These are phyloP conservation scores for Passiflora organensis DNA, from an alignment of 345 rosid genomes.

Conservation along the genomic window DNA sequence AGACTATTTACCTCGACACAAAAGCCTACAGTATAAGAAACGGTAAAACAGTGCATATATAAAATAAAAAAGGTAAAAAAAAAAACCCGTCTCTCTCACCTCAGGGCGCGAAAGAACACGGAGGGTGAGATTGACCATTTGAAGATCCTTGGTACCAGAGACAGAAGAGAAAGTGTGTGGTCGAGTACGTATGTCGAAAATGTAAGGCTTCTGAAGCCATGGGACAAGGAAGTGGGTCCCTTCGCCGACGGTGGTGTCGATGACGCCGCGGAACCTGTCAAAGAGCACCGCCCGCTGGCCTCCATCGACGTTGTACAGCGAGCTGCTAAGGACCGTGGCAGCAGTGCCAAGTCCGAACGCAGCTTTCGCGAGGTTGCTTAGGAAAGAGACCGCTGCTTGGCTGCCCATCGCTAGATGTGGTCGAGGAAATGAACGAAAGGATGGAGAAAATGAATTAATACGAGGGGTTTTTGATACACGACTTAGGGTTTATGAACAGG, in stretches of 20 bases:
- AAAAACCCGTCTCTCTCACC: slow-evolving; percentile 26
- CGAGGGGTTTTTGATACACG: background rate
- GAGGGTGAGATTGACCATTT: slow-evolving; percentile 97
- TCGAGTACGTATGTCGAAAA: slow-evolving; percentile 78
- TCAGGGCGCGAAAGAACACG: slow-evolving; percentile 94
- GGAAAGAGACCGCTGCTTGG: slow-evolving; percentile 70
- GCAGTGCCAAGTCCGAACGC: slow-evolving; percentile 85
- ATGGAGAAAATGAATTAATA: background rate
- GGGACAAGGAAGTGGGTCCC: slow-evolving; percentile 94
- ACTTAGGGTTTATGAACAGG: slow-evolving; percentile 4
- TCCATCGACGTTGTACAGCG: slow-evolving; percentile 97
- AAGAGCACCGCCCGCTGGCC: slow-evolving; percentile 93
- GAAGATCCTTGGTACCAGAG: slow-evolving; percentile 97
- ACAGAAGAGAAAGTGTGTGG: slow-evolving; percentile 95
- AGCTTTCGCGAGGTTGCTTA: slow-evolving; percentile 58
- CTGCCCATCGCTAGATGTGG: slow-evolving; percentile 44
- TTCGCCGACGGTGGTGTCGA: slow-evolving; percentile 75
- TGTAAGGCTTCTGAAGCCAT: slow-evolving; percentile 78
- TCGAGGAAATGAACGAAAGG: background rate
- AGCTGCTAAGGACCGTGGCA: slow-evolving; percentile 50
- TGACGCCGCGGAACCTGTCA: slow-evolving; percentile 85
- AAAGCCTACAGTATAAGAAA: background rate
- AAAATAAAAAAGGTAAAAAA: background rate
- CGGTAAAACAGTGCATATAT: background rate
- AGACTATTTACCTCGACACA: background rate